Conservation (phyloP, 2,329 filamentous ascomycete species). For the Podosphaera aphanis region DNA sequence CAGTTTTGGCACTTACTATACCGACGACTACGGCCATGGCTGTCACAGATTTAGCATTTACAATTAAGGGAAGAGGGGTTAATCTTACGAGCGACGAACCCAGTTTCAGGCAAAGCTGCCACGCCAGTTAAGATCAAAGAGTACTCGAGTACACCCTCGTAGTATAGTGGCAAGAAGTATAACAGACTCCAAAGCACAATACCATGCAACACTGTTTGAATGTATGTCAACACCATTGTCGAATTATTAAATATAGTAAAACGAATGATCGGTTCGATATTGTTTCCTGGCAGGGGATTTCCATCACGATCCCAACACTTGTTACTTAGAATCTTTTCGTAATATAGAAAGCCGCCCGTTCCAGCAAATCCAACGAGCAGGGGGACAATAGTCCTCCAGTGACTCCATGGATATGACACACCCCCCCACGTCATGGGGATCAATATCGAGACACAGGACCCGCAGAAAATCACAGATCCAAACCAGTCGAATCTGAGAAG, state of each 20-base stretch:
- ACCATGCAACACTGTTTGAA: conserved; percentile 33
- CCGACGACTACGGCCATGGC: conserved; percentile 34
- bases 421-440: conserved; percentile 40
- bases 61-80: conserved; percentile 22
- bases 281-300: conserved; percentile 6
- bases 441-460: conserved; percentile 31
- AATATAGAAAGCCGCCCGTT: conserved; percentile 28
- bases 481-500: conserved; percentile 36
- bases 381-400: conserved; percentile 37
- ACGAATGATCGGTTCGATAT: conserved; percentile 18
- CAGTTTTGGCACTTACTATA: conserved; percentile 27
- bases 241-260: conserved; percentile 22
- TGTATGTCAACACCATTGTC: conserved; percentile 25
- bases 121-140: conserved; percentile 29
- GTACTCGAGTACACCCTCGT: conserved; percentile 28
- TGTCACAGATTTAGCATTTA: conserved; percentile 27
- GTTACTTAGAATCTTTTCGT: conserved; percentile 20
- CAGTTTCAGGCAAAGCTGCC: conserved; percentile 32
- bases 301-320: conserved; percentile 11
- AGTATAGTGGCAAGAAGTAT: conserved; percentile 31
- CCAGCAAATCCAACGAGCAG: conserved; percentile 29
- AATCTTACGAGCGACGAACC: conserved; percentile 30
- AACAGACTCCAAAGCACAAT: conserved; percentile 29
- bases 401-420: conserved; percentile 39
- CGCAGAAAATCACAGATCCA: conserved; percentile 36